Evolutionary conservation across 495 filamentous ascomycete species (phyloP), one percentile per base, ranked within the genome.

Genomic region (Penicillium longicatenatum): DNA sequence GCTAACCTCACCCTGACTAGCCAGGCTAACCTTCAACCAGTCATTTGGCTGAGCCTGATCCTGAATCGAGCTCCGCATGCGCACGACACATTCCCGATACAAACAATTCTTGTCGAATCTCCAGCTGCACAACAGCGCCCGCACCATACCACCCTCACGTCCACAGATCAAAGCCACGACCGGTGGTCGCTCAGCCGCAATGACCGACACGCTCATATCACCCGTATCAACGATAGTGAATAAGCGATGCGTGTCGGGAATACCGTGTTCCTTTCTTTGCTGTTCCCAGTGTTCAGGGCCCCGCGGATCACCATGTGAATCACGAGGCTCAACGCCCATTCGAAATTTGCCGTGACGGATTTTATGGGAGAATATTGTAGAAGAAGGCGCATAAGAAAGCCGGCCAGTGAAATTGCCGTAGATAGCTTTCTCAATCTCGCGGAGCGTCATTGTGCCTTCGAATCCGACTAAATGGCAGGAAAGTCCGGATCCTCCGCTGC

Each of bases 91-190:
- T 12, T 61, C 58, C 3, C 58, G 58, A 42, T 61, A 61, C 17
- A 61, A 42, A 29, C 58, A 61, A 19, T 61, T 61, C 22, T 39
- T 48, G 17, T 62, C 59, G 19, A 62, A 62, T 11, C 59, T 55
- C 59, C 59, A 66, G 26, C 61, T 62, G 58, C 73, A 76, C 11
- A 66, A 42, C n/a, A 79, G 54, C 6, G 68, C 72, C 19, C 74
- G 60, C 55, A 70, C 59, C 74, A 77, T 78, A 43, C 74, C 76
- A 19, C 75, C 76, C 58, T 75, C 75, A 14, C 54, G 50, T 14
- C 72, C 76, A 43, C 61, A 69, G 43, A 77, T 48, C 26, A 78
- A 49, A 22, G 70, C 63, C 22, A 65, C 70, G 12, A 66, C 60
- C 19, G 75, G 76, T n/a, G 69, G 77, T 29, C 68, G 59, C 29